These are phyloP conservation scores for Podospora didyma DNA, from an alignment of 495 filamentous ascomycete genomes.

Conservation along the genomic window DNA sequence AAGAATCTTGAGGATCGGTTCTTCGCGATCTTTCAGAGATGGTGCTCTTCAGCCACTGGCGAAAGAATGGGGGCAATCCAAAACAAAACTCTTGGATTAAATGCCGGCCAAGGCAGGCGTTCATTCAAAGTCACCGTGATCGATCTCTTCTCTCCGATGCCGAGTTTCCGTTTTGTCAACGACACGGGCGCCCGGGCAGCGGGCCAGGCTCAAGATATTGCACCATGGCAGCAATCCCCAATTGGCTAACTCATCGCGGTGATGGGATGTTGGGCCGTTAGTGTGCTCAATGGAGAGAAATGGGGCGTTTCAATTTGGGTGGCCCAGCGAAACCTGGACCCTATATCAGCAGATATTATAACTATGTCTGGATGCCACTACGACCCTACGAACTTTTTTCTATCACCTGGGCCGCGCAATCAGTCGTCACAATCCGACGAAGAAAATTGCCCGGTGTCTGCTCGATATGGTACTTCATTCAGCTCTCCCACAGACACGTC, in stretches of 20 bases:
- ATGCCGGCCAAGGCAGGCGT: too few relatives aligned
- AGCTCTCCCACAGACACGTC: too few relatives aligned
- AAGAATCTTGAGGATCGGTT: too few relatives aligned
- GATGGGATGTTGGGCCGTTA: neutral
- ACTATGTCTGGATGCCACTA: neutral
- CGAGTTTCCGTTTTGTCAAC: neutral
- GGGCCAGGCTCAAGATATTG: neutral
- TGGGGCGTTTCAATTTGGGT: neutral
- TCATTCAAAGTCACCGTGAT: neutral
- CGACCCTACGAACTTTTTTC: neutral
- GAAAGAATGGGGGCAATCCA: too few relatives aligned
- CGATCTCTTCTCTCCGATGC: neutral
- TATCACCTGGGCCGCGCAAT: neutral
- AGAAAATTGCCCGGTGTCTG: neutral
- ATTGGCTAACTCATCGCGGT: neutral
- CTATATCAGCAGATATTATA: conserved; percentile 4
- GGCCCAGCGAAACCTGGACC: neutral
- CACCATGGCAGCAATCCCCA: neutral
- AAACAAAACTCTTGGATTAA: too few relatives aligned
- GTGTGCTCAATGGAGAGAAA: neutral
- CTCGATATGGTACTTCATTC: neutral
- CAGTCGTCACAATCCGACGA: neutral
- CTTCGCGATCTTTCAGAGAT: too few relatives aligned
- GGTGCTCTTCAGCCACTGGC: too few relatives aligned
- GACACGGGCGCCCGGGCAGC: neutral